Conservation (phyloP, 208 protist genomes). For the Trypanosomatidae sp. region DNA sequence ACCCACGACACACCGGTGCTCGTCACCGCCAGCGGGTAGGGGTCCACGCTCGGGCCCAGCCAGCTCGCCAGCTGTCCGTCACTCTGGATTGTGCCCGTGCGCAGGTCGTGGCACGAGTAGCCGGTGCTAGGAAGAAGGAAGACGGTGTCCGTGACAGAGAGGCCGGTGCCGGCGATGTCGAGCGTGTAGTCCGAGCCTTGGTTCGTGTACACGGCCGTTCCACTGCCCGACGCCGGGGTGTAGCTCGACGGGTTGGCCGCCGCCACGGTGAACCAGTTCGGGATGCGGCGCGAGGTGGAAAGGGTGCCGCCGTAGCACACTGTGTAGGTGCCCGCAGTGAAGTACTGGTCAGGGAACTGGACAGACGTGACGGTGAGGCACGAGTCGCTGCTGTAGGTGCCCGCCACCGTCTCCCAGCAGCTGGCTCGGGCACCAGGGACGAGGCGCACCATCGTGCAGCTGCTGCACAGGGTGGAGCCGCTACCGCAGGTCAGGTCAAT, state of each 20-base stretch:
- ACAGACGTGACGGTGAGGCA: slow-evolving; percentile 52
- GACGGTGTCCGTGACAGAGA: slow-evolving; percentile 45
- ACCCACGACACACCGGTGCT: slow-evolving; percentile 60
- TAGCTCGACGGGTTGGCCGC: slow-evolving; percentile 72
- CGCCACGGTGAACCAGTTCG: slow-evolving; percentile 49
- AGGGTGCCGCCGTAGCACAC: slow-evolving; percentile 68
- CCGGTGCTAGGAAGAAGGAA: slow-evolving; percentile 71
- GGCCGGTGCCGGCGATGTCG: slow-evolving; percentile 55
- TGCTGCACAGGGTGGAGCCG: slow-evolving; percentile 40
- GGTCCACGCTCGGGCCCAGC: slow-evolving; percentile 61
- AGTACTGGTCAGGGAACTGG: slow-evolving; percentile 71
- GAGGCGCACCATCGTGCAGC: slow-evolving; percentile 66
- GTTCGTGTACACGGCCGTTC: slow-evolving; percentile 63
- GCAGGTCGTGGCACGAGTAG: slow-evolving; percentile 86
- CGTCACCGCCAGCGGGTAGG: slow-evolving; percentile 48
- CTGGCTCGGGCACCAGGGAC: slow-evolving; percentile 50
- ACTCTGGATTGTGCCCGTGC: slow-evolving; percentile 43
- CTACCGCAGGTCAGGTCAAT: slow-evolving; percentile 51
- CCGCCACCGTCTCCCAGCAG: slow-evolving; percentile 64
- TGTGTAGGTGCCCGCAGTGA: slow-evolving; percentile 70
- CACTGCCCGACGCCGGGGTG: slow-evolving; percentile 22
- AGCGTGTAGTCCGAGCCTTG: slow-evolving; percentile 66
- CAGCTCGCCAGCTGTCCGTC: slow-evolving; percentile 56
- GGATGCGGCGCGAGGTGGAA: slow-evolving; percentile 53
- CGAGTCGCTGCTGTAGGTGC: slow-evolving; percentile 59